These are phyloP conservation scores for Lentinula lateritia DNA, from an alignment of 768 basidiomycete species.

Conservation along the genomic window DNA sequence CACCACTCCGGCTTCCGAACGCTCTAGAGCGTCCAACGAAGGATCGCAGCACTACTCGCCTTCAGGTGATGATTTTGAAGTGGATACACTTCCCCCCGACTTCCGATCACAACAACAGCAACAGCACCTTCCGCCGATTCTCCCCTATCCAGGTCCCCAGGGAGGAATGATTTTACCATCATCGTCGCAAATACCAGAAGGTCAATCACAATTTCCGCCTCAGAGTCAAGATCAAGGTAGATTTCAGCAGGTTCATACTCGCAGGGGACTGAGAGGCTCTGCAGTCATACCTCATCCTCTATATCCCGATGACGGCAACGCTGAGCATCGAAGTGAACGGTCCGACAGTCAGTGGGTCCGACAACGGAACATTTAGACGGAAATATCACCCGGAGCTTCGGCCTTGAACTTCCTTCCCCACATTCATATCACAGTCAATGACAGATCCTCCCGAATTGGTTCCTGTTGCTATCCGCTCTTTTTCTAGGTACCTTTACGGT, in stretches of 20 bases:
- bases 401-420: constrained; percentile 26
- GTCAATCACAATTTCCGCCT: not conserved
- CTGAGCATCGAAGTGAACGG: not conserved
- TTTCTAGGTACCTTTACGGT: constrained; percentile 35
- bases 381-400: not conserved
- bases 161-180: constrained; percentile 5
- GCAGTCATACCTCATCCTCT: not conserved
- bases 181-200: not conserved
- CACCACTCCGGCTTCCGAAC: constrained; percentile 1
- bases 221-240: not conserved
- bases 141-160: not conserved
- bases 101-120: constrained; percentile 20
- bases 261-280: not conserved
- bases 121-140: constrained; percentile 20
- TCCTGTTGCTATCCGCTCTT: constrained; percentile 48
- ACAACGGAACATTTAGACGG: constrained; percentile 1
- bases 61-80: constrained; percentile 15
- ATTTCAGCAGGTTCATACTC: not conserved
- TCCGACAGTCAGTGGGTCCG: not conserved
- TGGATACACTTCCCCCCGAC: constrained; percentile 20
- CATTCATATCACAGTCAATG: constrained; percentile 35
- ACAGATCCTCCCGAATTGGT: constrained; percentile 36
- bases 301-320: not conserved
- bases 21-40: constrained; percentile 11
- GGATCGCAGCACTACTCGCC: constrained; percentile 5